These are phyloP conservation scores for Fagus crenata DNA, from an alignment of 306 rosid species.

Conservation along the genomic window DNA sequence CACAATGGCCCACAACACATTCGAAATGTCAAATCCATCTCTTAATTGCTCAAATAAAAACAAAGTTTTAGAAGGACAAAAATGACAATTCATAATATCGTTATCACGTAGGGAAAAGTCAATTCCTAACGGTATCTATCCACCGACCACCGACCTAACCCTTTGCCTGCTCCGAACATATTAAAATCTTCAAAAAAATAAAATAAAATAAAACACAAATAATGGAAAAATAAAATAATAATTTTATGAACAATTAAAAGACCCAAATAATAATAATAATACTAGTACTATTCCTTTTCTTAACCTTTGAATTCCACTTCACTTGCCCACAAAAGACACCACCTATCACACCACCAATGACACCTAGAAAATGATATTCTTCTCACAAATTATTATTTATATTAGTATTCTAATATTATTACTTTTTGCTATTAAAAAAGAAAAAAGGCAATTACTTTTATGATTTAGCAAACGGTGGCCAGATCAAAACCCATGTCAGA, in stretches of 20 bases:
- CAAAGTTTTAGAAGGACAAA: slow-evolving; percentile 30
- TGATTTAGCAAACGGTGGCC: no score
- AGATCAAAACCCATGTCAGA: no score
- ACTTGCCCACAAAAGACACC: slow-evolving; percentile 47
- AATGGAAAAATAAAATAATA: neutral
- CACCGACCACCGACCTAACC: slow-evolving; percentile 85
- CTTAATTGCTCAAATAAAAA: neutral
- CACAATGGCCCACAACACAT: slow-evolving; percentile 30
- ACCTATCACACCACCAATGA: slow-evolving; percentile 34
- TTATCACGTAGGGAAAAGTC: slow-evolving; percentile 70
- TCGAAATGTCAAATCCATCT: slow-evolving; percentile 20
- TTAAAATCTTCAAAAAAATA: slow-evolving; percentile 15
- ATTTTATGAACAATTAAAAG: neutral
- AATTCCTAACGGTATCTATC: slow-evolving; percentile 79
- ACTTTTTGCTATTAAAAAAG: no score
- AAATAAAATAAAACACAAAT: slow-evolving; percentile 31
- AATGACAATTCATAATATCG: slow-evolving; percentile 35
- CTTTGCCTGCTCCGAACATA: slow-evolving; percentile 40
- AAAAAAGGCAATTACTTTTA: no score
- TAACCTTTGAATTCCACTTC: slow-evolving; percentile 38
- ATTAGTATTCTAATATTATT: no score
- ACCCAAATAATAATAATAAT: no score
- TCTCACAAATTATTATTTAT: no score
- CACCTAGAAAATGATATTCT: no score
- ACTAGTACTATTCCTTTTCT: neutral